A percentile compares a stretch with the other conserved stretches of the same genome.
These are phyloP conservation scores for Coemansia sp. DNA, from an alignment of 192 early-diverging fungal genomes.

Conservation along the genomic window DNA sequence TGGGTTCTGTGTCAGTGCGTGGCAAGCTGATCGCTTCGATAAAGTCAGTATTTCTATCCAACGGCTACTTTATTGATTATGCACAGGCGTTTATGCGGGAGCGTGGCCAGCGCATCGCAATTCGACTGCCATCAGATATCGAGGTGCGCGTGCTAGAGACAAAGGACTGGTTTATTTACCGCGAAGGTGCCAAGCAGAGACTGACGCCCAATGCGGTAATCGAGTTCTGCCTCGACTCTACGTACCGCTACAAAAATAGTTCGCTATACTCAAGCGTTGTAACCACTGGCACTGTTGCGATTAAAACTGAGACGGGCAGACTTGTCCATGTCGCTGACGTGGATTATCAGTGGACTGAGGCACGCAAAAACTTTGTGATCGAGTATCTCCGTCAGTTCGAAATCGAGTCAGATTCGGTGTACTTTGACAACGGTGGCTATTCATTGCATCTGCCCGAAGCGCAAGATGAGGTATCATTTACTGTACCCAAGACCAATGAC, in stretches of 20 bases:
- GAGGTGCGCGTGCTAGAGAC: slow-evolving; percentile 76
- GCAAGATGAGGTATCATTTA: neutral
- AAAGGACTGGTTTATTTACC: slow-evolving; percentile 77
- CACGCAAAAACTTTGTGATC: slow-evolving; percentile 75
- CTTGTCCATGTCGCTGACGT: slow-evolving; percentile 77
- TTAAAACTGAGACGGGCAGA: slow-evolving; percentile 58
- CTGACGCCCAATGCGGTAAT: slow-evolving; percentile 58
- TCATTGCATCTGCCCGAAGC: neutral
- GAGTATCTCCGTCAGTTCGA: slow-evolving; percentile 78
- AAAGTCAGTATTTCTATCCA: slow-evolving; percentile 75
- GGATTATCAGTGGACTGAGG: slow-evolving; percentile 62
- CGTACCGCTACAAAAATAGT: slow-evolving; percentile 59
- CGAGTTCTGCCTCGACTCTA: slow-evolving; percentile 80
- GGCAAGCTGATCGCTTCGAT: slow-evolving; percentile 22
- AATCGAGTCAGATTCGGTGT: slow-evolving; percentile 63
- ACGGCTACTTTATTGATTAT: slow-evolving; percentile 70
- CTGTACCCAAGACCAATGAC: no score
- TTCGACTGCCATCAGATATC: slow-evolving; percentile 63
- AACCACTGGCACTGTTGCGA: slow-evolving; percentile 65
- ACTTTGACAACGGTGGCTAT: slow-evolving; percentile 74
- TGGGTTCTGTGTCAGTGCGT: neutral
- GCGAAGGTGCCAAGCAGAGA: slow-evolving; percentile 5
- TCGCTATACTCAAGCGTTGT: slow-evolving; percentile 64
- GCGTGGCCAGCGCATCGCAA: slow-evolving; percentile 63
- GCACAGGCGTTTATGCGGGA: slow-evolving; percentile 72